Evolutionary conservation across 1,139 yeast genomes (phyloP).

Genomic region (Geotrichum carabidarum): DNA sequence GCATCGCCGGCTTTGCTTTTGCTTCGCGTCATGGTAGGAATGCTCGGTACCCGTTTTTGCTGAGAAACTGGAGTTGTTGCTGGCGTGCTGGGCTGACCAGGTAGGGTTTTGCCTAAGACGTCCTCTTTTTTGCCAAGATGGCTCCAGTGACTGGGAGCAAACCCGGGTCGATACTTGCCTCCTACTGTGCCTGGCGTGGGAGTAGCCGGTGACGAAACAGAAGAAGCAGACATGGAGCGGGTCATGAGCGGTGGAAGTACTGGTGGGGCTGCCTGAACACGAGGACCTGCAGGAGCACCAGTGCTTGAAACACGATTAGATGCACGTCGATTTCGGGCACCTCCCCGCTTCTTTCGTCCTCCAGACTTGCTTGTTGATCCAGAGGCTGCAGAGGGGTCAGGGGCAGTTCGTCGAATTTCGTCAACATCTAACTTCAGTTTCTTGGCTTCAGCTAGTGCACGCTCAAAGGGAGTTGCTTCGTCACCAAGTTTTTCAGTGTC

Average conservation of each 20-base stretch:
- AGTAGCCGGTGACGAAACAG: background rate
- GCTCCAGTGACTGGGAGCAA: constrained; percentile 19
- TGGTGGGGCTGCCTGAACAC: background rate
- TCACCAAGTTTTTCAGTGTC: constrained; percentile 21
- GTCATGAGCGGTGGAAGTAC: background rate
- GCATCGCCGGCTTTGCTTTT: background rate
- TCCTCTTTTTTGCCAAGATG: constrained; percentile 5
- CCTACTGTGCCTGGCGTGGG: constrained; percentile 4
- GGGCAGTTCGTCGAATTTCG: constrained; percentile 25
- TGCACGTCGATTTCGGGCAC: constrained; percentile 15
- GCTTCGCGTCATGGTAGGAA: background rate
- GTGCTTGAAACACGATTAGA: constrained; percentile 15
- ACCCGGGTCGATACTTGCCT: constrained; percentile 20
- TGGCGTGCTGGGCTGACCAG: background rate
- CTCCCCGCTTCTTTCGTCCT: constrained; percentile 11
- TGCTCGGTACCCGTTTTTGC: background rate
- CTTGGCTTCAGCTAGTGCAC: constrained; percentile 31
- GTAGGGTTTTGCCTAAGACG: constrained; percentile 1
- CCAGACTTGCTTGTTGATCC: constrained; percentile 3
- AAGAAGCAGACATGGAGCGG: constrained; percentile 3
- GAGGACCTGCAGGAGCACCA: constrained; percentile 7
- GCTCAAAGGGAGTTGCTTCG: constrained; percentile 27
- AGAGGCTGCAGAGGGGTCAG: constrained; percentile 6
- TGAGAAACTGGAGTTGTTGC: background rate
- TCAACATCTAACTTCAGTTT: constrained; percentile 31